Percentiles rank a stretch among this genome's conserved stretches.
Evolutionary conservation across 2,329 filamentous ascomycete species (phyloP).

Genomic region (Zelopaecilomyces penicillatus): DNA sequence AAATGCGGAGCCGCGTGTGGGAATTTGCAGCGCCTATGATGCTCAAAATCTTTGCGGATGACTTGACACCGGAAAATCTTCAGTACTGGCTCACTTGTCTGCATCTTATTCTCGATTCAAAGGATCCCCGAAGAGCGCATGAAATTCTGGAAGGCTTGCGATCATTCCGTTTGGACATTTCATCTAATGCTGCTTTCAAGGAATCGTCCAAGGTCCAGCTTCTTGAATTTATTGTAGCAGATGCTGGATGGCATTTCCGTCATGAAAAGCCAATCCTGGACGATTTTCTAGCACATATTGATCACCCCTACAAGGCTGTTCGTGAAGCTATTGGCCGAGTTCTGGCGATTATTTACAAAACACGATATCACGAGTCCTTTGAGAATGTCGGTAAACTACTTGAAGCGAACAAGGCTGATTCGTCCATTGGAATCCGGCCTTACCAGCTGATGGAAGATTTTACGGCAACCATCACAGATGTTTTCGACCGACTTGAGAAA

Average conservation of each 20-base stretch:
- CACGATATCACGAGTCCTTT: conserved; percentile 90
- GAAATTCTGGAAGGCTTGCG: conserved; percentile 78
- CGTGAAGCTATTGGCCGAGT: conserved; percentile 90
- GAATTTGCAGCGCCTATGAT: conserved; percentile 84
- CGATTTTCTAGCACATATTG: conserved; percentile 82
- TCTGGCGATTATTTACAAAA: conserved; percentile 80
- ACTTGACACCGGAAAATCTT: conserved; percentile 86
- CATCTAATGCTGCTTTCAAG: conserved; percentile 95
- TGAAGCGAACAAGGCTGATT: conserved; percentile 67
- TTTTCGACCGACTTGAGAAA: conserved; percentile 72
- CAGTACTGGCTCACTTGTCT: conserved; percentile 93
- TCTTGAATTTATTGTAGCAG: conserved; percentile 77
- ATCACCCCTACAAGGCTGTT: conserved; percentile 96
- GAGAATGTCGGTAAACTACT: conserved; percentile 68
- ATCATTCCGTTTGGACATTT: conserved; percentile 84
- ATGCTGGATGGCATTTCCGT: conserved; percentile 94
- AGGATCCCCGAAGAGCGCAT: conserved; percentile 80
- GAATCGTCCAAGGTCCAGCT: conserved; percentile 94
- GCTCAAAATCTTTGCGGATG: conserved; percentile 78
- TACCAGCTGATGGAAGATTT: conserved; percentile 75
- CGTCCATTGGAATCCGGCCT: conserved; percentile 75
- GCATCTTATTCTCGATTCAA: conserved; percentile 78
- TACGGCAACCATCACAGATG: conserved; percentile 57
- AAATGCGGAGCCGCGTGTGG: conserved; percentile 73
- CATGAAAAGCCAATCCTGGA: conserved; percentile 79